Base-by-base conservation (phyloP, 2,329 filamentous ascomycete species). In the Xenoacremonium recifei region DNA sequence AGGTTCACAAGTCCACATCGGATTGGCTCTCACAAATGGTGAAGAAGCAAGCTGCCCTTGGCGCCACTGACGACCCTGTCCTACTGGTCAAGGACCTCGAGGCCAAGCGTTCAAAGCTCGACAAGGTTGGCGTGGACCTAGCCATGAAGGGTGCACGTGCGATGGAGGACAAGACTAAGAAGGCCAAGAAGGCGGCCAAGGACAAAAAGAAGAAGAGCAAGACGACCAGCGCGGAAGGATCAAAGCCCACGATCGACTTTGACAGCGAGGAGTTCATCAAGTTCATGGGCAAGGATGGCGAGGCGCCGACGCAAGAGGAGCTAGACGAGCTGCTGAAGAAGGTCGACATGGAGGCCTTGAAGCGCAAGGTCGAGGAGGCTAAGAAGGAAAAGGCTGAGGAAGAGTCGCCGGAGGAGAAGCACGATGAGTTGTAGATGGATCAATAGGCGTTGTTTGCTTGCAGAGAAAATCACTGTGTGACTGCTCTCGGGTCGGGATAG, bases 21-120 rank as follows among this genome's bases (percentile, higher is more conserved):
- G 72, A 76, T 16, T 99, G 92, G 92, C 74, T 99, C 16, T 77
- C 82, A 21, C 78, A 85, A 50, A 85, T 87, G 60, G 68, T 87
- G 35, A 71, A 75, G 3, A 76, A 78, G 54, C 92, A 97, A 65
- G 79, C 82, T 21, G 83, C 80, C 53, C 79, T 96, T 3, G 70
- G 76, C 13, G 68, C 73, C 2, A 82, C 82, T 3, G 87, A 89
- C 9, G 83, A 97, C 51, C 87, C 89, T 0, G 83, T 84, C 6
- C 73, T 96, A 7, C 76, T 85, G 1, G 71, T 82, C 51, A 83
- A 84, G 58, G 91, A 96, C 20, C 66, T 96, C 21, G 71, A 81
- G 44, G 74, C 72, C 18, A 85, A 85, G 65, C 76, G 82, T 13
- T 80, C 83, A 55, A 80, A 87, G 61, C 75, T 97, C 6, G 81